Percentiles rank a stretch among this genome's conserved stretches.
These are phyloP conservation scores for Sungouiozyma ichnusensis DNA, from an alignment of 805 yeast species.

Conservation along the genomic window DNA sequence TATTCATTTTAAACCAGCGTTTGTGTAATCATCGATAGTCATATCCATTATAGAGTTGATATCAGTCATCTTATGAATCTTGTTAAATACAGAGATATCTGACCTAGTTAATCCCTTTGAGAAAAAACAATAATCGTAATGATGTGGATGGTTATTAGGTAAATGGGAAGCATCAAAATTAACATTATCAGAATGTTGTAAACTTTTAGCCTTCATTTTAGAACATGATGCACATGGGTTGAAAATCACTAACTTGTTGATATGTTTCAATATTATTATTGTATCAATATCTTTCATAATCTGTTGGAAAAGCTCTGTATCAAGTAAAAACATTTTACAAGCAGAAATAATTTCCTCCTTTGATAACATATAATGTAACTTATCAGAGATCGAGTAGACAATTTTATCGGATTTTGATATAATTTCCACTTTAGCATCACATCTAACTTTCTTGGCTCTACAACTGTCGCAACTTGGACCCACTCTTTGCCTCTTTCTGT, in stretches of 20 bases:
- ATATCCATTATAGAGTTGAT: conserved; percentile 6
- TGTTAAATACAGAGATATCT: conserved; percentile 32
- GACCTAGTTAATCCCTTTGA: conserved; percentile 59
- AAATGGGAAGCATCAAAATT: not conserved
- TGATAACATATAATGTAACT: conserved; percentile 15
- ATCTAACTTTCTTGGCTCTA: conserved; percentile 57
- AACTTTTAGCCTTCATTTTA: conserved; percentile 7
- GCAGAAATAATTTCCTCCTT: conserved; percentile 4
- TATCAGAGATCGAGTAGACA: conserved; percentile 10
- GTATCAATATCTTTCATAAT: conserved; percentile 1
- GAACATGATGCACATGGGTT: conserved; percentile 47
- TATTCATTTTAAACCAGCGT: conserved; percentile 2
- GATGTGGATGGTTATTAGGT: not conserved
- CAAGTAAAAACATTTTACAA: conserved; percentile 4
- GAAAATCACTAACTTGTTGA: conserved; percentile 36
- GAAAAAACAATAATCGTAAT: conserved; percentile 24
- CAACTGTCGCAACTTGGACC: conserved; percentile 73
- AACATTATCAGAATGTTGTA: not conserved
- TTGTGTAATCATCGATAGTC: conserved; percentile 9
- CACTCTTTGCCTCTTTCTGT: conserved; percentile 42
- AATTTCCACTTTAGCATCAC: conserved; percentile 53
- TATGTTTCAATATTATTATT: conserved; percentile 13
- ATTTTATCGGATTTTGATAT: conserved; percentile 23
- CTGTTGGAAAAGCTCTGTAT: not conserved
- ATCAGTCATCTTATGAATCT: conserved; percentile 9